Evolutionary conservation across 1,284 basidiomycete species (phyloP), one percentile per base, ranked within the genome.

Genomic region (Phellinidium pouzarii): DNA sequence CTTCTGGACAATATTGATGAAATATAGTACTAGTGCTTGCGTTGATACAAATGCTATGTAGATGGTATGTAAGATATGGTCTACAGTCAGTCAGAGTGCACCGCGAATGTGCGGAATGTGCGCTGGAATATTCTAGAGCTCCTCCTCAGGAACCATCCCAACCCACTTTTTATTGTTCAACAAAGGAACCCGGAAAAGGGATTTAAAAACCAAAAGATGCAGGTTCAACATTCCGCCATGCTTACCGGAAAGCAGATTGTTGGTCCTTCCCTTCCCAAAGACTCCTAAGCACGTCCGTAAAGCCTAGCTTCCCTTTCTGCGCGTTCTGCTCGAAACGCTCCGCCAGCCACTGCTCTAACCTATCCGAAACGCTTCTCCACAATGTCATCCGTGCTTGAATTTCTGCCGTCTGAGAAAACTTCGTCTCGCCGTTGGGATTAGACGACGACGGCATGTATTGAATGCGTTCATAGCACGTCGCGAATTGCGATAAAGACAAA

Each of bases 321-420:
- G 92, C 92, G 63, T 95, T 95, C 66, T 88, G 82, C 65, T 88
- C 84, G 61, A 94, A 94, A 52, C 91, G 78, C 66, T 92, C 82
- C 25, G 85, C 82, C 54, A 91, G 78, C 77, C 86, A 92, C 61
- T 74, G 75, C 71, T 95, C 92, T 43, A 95, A 72, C 59, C 80
- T 79, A 66, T 91, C 83, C 14, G 91, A 85, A 44, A 88, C 79
- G 45, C 80, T 79, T 59, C 83, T 74, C 80, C 90, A 93, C 48
- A 90, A 72, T 23, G 81, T 76, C 74, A 85, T 79, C 48, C 87
- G 80, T 6, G 88, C 79, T 65, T 90, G 84, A 54, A 92, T 83
- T 70, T 91, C 87, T 2, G 90, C 90, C n/a, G 87, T 87, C 64
- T 92, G 89, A 2, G 71, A 66, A 64, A 92, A 91, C 36, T 70